phyloP scores from a whole-genome alignment of 805 yeast genomes.

The Teunomyces panamensis region DNA sequence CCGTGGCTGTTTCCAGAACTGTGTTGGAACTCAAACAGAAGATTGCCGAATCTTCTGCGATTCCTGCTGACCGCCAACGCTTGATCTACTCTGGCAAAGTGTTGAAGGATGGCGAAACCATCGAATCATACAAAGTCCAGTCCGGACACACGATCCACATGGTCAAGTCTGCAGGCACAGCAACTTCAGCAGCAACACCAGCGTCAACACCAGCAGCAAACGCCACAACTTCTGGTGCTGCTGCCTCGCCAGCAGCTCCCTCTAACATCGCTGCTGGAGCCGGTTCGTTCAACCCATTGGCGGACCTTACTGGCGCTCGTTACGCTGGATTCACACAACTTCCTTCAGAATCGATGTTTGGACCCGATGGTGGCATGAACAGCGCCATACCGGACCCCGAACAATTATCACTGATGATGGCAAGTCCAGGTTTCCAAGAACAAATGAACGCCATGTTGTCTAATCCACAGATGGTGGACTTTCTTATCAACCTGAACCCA shows the following conservation, averaged over 20 bases:
- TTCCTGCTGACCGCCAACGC: constrained; percentile 79
- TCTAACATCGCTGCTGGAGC: constrained; percentile 81
- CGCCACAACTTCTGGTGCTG: constrained; percentile 6
- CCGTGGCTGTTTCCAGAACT: constrained; percentile 51
- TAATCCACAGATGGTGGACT: constrained; percentile 87
- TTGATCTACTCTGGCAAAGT: constrained; percentile 93
- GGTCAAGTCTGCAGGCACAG: constrained; percentile 70
- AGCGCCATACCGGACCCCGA: constrained; percentile 68
- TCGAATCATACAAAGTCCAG: constrained; percentile 76
- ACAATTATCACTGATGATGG: constrained; percentile 71
- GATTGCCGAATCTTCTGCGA: constrained; percentile 57
- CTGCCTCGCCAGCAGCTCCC: constrained; percentile 48
- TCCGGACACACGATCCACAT: constrained; percentile 85
- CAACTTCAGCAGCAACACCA: constrained; percentile 26
- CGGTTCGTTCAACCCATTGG: constrained; percentile 85
- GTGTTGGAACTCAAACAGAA: constrained; percentile 67
- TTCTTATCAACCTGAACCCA: constrained; percentile 77
- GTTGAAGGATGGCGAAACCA: constrained; percentile 75
- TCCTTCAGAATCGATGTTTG: constrained; percentile 86
- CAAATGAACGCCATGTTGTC: constrained; percentile 77
- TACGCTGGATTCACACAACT: constrained; percentile 90
- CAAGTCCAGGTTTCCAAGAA: constrained; percentile 77
- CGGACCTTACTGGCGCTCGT: constrained; percentile 91
- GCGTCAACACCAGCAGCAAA: constrained; percentile 17
- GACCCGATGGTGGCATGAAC: constrained; percentile 92